phyloP scores from a whole-genome alignment of 371 early-diverging fungal genomes.

The Circinella umbellata region DNA sequence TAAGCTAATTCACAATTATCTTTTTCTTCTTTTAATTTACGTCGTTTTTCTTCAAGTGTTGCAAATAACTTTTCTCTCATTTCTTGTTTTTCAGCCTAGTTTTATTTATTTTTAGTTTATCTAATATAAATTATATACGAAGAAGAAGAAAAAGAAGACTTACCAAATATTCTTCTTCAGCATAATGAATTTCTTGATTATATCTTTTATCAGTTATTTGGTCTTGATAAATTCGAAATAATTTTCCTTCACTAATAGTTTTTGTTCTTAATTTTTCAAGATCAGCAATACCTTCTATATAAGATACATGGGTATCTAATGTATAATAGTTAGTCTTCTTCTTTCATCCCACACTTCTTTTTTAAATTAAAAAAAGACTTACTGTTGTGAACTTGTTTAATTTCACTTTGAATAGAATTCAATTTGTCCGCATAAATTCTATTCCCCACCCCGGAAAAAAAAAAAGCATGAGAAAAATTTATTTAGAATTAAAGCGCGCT shows the following conservation, averaged over 20 bases:
- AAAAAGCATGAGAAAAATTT: slow-evolving; percentile 15
- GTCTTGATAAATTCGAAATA: slow-evolving; percentile 73
- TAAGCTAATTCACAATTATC: slow-evolving; percentile 78
- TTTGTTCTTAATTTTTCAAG: slow-evolving; percentile 61
- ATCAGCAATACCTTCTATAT: slow-evolving; percentile 63
- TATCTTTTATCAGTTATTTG: slow-evolving; percentile 71
- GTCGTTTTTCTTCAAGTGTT: slow-evolving; percentile 76
- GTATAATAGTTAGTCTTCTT: too few relatives aligned
- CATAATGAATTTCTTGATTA: slow-evolving; percentile 55
- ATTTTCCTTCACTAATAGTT: slow-evolving; percentile 56
- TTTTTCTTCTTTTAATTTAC: slow-evolving; percentile 82
- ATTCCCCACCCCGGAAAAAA: slow-evolving; percentile 2
- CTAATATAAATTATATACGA: too few relatives aligned
- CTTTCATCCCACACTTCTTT: too few relatives aligned
- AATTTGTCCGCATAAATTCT: slow-evolving; percentile 42
- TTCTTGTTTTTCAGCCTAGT: slow-evolving; percentile 67
- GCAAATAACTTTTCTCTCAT: slow-evolving; percentile 75
- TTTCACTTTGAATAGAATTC: slow-evolving; percentile 31
- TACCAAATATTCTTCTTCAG: slow-evolving; percentile 66
- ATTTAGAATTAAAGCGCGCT: background rate
- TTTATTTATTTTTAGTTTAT: too few relatives aligned
- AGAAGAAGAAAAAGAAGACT: slow-evolving; percentile 4
- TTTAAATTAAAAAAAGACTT: slow-evolving; percentile 14
- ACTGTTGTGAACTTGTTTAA: slow-evolving; percentile 34
- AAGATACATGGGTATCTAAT: slow-evolving; percentile 76